Base-by-base conservation (phyloP, 2,329 filamentous ascomycete species). In the Trichoderma breve region DNA sequence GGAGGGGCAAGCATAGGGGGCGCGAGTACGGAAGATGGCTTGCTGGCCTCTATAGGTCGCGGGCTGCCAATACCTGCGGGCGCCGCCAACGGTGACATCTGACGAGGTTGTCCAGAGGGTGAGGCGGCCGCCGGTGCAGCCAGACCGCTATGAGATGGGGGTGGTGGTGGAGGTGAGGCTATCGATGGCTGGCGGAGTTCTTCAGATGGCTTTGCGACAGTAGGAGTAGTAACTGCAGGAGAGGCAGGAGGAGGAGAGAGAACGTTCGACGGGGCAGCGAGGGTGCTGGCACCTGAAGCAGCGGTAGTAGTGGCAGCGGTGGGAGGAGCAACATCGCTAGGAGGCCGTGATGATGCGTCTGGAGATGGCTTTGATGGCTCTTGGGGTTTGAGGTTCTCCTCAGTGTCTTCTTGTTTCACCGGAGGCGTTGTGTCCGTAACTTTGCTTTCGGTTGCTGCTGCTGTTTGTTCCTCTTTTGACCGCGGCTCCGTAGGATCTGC, bases 1-100 rank as follows among this genome's bases (percentile, higher is more conserved):
- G 82, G 82, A 14, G 80, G 80, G 9, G 80, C 81, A 34, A 84
- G 80, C 3, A 81, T 73, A 1, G 83, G 82, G 4, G 81, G 79
- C 14, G 81, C 82, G 5, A 84, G 78, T 26, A 83, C 79, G n/a
- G 77, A 76, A 15, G 75, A 79, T 21, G 80, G 76, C 58, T 73
- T 73, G 21, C 79, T 78, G 4, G 76, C 60, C 30, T 79, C 77
- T 24, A 73, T 57, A 3, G 78, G 74, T 15, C 75, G 76, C 30
- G 78, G 72, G 9, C 78, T 71, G 6, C 74, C 76, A 34, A 67
- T 24, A 3, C 72, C 70, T 0, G 75, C 24, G 4, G 77, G 75
- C 15, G 77, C 73, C 39, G 76, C 72, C 62, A 77, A 51, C 39
- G 69, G 47, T 28, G 72, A 73, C 18, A 60, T 71, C 51, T 71